phyloP scores from a whole-genome alignment of 1,139 yeast genomes.

The Candida sp. region DNA sequence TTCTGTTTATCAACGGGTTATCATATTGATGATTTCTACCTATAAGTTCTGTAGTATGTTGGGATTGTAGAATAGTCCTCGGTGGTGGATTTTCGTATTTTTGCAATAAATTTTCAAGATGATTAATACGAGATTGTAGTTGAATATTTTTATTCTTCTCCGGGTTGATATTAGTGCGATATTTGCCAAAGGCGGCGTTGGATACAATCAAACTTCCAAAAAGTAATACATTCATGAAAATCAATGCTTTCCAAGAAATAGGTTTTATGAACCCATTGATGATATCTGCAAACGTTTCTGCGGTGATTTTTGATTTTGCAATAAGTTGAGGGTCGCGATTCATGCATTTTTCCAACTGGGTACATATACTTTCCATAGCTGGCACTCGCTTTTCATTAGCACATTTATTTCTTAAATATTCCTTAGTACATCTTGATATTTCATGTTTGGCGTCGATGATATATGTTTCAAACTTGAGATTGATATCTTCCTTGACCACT shows the following conservation, averaged over 20 bases:
- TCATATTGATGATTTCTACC: neutral
- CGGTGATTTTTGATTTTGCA: constrained; percentile 75
- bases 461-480: constrained; percentile 62
- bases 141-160: constrained; percentile 9
- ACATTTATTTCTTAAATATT: constrained; percentile 74
- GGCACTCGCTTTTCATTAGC: constrained; percentile 50
- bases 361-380: constrained; percentile 70
- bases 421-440: constrained; percentile 66
- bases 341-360: constrained; percentile 82
- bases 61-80: neutral
- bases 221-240: constrained; percentile 26
- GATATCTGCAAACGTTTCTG: constrained; percentile 80
- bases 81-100: neutral
- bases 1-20: neutral
- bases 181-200: constrained; percentile 18
- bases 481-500: constrained; percentile 69
- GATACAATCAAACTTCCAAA: constrained; percentile 19
- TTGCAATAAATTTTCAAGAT: constrained; percentile 7
- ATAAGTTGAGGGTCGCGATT: constrained; percentile 75
- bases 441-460: constrained; percentile 60
- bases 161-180: constrained; percentile 13
- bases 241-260: constrained; percentile 70
- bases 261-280: constrained; percentile 75
- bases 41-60: neutral
- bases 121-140: constrained; percentile 12